phyloP scores from a whole-genome alignment of 139 green algal genomes.

The Micractinium sp. region DNA sequence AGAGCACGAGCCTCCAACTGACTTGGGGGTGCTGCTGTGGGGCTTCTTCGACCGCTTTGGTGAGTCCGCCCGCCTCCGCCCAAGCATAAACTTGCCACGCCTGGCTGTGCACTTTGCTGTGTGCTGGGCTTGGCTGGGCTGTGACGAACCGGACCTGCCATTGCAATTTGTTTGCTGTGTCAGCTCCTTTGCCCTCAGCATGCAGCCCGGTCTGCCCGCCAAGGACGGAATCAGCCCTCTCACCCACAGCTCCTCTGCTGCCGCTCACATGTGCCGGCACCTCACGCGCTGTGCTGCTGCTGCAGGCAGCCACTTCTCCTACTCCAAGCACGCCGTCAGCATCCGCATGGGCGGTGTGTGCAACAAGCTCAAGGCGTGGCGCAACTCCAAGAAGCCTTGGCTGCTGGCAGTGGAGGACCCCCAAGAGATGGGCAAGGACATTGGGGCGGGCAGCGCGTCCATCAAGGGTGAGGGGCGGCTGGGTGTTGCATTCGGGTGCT shows the following conservation, averaged over 20 bases:
- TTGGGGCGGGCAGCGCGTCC: conserved; percentile 51
- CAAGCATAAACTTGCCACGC: too few relatives aligned
- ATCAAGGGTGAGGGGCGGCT: conserved; percentile 33
- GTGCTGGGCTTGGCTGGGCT: not conserved
- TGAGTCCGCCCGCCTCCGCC: not conserved
- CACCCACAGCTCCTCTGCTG: not conserved
- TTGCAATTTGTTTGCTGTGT: too few relatives aligned
- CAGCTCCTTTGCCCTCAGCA: not conserved
- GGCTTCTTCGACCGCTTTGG: conserved; percentile 70
- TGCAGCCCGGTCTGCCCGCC: not conserved
- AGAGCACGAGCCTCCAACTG: conserved; percentile 19
- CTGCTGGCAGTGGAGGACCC: conserved; percentile 70
- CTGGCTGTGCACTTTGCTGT: too few relatives aligned
- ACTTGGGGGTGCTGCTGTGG: conserved; percentile 68
- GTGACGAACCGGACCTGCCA: too few relatives aligned
- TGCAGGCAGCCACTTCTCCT: conserved; percentile 53
- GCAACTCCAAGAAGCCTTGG: conserved; percentile 31
- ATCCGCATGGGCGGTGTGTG: conserved; percentile 63
- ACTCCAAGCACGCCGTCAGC: conserved; percentile 57
- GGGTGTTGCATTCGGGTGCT: not conserved
- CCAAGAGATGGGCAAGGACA: conserved; percentile 63
- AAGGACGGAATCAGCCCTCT: not conserved
- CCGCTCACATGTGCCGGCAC: not conserved
- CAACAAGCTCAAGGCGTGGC: conserved; percentile 57
- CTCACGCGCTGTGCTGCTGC: not conserved